These are phyloP conservation scores for Coccinonectria pachysandricola DNA, from an alignment of 2,329 filamentous ascomycete genomes.

Conservation along the genomic window DNA sequence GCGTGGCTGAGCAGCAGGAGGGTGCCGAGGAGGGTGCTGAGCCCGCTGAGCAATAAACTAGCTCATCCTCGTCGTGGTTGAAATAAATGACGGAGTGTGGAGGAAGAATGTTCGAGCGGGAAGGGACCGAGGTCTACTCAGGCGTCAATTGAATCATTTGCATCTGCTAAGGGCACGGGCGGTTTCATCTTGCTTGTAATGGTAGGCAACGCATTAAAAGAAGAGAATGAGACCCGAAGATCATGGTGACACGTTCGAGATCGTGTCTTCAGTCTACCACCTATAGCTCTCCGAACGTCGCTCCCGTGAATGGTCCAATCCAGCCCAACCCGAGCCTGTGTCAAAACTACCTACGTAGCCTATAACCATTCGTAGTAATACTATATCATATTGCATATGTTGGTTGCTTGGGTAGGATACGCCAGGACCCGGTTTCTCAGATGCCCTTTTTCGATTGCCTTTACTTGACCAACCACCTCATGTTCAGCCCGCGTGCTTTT, in stretches of 20 bases:
- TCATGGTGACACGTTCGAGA: constrained; percentile 18
- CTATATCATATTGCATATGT: no score
- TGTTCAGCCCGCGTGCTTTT: no score
- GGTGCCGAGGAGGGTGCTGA: constrained; percentile 42
- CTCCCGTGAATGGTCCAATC: not conserved
- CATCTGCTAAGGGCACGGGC: constrained; percentile 30
- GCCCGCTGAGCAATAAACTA: constrained; percentile 32
- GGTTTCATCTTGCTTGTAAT: constrained; percentile 30
- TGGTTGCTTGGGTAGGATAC: no score
- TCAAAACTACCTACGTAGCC: no score
- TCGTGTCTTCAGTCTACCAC: constrained; percentile 17
- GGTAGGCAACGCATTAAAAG: constrained; percentile 26
- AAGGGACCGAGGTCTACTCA: constrained; percentile 27
- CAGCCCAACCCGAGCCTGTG: no score
- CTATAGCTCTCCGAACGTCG: constrained; percentile 2
- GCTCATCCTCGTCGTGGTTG: constrained; percentile 12
- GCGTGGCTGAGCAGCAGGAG: constrained; percentile 48
- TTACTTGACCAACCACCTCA: no score
- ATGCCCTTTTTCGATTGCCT: no score
- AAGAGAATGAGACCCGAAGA: constrained; percentile 25
- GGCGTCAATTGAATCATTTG: constrained; percentile 34
- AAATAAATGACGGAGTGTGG: constrained; percentile 15
- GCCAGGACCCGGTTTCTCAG: no score
- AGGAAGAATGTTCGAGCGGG: constrained; percentile 14
- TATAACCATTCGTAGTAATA: no score